A percentile compares a stretch with the other conserved stretches of the same genome.
These are phyloP conservation scores for Trichoderma asperellum DNA, from an alignment of 2,329 filamentous ascomycete genomes.

Conservation along the genomic window DNA sequence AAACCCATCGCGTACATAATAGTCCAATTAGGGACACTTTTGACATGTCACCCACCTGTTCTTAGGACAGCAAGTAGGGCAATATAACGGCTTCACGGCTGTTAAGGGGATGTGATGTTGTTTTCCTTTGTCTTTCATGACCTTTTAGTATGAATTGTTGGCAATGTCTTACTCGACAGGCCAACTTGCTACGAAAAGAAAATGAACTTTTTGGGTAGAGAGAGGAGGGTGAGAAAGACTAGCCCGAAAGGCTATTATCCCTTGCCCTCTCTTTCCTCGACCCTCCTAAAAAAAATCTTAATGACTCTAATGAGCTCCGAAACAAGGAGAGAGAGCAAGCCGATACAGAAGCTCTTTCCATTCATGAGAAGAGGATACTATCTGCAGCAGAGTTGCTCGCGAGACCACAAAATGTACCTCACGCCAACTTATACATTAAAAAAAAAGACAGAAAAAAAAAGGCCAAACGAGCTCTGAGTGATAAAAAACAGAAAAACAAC, in stretches of 20 bases:
- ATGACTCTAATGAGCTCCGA: constrained; percentile 21
- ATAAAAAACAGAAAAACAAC: constrained; percentile 3
- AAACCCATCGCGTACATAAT: constrained; percentile 18
- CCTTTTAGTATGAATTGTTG: constrained; percentile 26
- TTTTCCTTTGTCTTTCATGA: constrained; percentile 29
- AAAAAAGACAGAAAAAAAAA: background rate
- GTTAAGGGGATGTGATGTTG: constrained; percentile 20
- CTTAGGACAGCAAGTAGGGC: constrained; percentile 15
- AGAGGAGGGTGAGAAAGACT: background rate
- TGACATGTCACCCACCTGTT: constrained; percentile 17
- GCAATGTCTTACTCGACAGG: background rate
- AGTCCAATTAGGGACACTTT: background rate
- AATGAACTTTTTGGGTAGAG: constrained; percentile 18
- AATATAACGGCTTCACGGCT: background rate
- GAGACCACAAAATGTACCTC: background rate
- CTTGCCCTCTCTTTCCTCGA: background rate
- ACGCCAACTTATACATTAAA: background rate
- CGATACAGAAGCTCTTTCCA: constrained; percentile 16
- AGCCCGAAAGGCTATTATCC: constrained; percentile 3
- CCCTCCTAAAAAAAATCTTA: constrained; percentile 11
- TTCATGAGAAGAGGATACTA: constrained; percentile 8
- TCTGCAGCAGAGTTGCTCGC: background rate
- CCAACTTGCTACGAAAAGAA: constrained; percentile 24
- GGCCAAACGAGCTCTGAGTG: background rate
- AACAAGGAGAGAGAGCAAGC: constrained; percentile 5